Conservation (phyloP, 805 yeast genomes). For the Candida xiaguanensis region DNA sequence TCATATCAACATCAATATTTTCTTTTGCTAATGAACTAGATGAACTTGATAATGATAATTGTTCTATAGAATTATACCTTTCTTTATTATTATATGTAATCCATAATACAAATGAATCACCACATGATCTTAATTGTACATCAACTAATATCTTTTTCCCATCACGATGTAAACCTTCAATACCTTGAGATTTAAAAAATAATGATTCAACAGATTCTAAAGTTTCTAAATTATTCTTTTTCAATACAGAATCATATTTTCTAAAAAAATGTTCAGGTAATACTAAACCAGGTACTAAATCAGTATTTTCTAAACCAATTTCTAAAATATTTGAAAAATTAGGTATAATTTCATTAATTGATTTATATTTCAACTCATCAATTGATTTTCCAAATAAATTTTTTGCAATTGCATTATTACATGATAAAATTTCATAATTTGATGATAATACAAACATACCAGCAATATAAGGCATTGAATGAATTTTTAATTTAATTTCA, state of each 20-base stretch:
- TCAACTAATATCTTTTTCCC: slow-evolving; percentile 67
- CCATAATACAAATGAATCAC: slow-evolving; percentile 69
- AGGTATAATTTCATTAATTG: slow-evolving; percentile 61
- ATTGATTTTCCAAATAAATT: slow-evolving; percentile 71
- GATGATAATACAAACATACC: slow-evolving; percentile 74
- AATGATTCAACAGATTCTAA: slow-evolving; percentile 40
- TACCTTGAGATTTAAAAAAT: slow-evolving; percentile 61
- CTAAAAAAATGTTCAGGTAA: slow-evolving; percentile 91
- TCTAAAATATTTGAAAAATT: slow-evolving; percentile 48
- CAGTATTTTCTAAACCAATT: slow-evolving; percentile 28
- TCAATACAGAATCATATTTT: slow-evolving; percentile 49
- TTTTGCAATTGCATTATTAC: slow-evolving; percentile 73
- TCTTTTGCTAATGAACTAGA: background rate
- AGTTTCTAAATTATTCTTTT: slow-evolving; percentile 15
- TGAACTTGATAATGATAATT: slow-evolving; percentile 18
- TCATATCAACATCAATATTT: slow-evolving; percentile 1
- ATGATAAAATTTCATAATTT: slow-evolving; percentile 55
- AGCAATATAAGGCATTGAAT: slow-evolving; percentile 80
- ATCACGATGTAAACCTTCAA: slow-evolving; percentile 66
- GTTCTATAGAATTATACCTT: slow-evolving; percentile 21
- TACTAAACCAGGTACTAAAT: slow-evolving; percentile 61
- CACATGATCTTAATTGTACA: slow-evolving; percentile 67
- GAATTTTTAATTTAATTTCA: slow-evolving; percentile 59
- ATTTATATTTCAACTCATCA: slow-evolving; percentile 33
- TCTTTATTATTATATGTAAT: slow-evolving; percentile 52